Base-by-base conservation (phyloP, 768 basidiomycete genomes). In the Omphalotus guepiniiformis region DNA sequence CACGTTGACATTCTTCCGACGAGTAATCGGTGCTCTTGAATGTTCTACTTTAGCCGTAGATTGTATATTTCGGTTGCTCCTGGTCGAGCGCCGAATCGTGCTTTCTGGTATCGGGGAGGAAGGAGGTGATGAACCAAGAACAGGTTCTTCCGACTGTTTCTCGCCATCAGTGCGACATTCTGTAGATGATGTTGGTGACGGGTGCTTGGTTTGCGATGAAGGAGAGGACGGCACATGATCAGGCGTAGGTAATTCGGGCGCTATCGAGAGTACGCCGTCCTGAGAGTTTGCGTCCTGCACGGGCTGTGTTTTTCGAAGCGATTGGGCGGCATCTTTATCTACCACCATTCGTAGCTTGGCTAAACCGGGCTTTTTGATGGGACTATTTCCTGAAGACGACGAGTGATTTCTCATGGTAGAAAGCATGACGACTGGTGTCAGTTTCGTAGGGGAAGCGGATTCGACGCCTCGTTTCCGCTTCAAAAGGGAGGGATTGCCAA, bases 391-490 rank as follows among this genome's bases (percentile, higher is more conserved):
- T n/a, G n/a, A n/a, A n/a, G n/a, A n/a, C n/a, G n/a, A n/a, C n/a
- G n/a, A n/a, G n/a, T n/a, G n/a, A n/a, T n/a, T n/a, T 25, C 26
- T 39, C 19, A 25, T 19, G 3, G 39, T 25, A 39, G 39, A 25
- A 23, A 46, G 44, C 19, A 46, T 15, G 21, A 47, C 46, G n/a
- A 47, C 36, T 4, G 54, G 50, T 4, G 47, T 44, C 29, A 34
- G 21, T n/a, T 48, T 55, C 8, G 39, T 49, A 13, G 48, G 48
- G 19, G 51, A 61, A 28, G 54, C 11, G 36, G 48, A 52, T 28
- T 71, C 68, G 23, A 63, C 50, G 15, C 63, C 66, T 48, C 73
- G 61, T 53, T 75, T 76, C 28, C 74, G 69, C 53, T 76, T 74
- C 34, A 74, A 53, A 29, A 38, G 59, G 3, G 58, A 52, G 8